Percentiles rank a stretch among this genome's conserved stretches.
Conservation (phyloP, 2,329 filamentous ascomycete genomes). For the Xylariales sp. region DNA sequence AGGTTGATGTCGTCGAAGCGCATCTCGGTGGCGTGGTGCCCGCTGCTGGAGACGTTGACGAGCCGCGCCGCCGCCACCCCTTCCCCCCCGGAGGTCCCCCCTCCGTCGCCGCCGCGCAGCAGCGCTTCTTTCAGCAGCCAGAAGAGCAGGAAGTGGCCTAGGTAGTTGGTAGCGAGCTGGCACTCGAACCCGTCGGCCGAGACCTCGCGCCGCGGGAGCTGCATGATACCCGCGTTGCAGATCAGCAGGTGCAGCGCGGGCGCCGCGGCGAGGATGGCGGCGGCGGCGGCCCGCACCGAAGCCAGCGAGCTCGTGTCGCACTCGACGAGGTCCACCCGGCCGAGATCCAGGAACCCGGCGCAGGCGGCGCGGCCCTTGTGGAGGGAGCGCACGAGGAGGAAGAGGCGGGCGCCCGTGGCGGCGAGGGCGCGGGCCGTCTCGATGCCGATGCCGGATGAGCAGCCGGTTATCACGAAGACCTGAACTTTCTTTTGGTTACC, state of each 20-base stretch:
- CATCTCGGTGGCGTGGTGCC: conserved; percentile 28
- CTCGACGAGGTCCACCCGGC: conserved; percentile 11
- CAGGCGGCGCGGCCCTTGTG: conserved; percentile 11
- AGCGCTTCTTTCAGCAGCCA: conserved; percentile 10
- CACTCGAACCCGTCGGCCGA: conserved; percentile 16
- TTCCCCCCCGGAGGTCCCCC: too few species aligned
- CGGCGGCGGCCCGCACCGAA: conserved; percentile 9
- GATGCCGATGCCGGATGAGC: conserved; percentile 11
- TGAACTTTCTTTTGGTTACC: too few species aligned
- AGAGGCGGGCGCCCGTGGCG: conserved; percentile 11
- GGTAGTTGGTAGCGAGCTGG: conserved; percentile 14
- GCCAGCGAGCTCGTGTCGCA: conserved; percentile 12
- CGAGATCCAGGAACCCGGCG: conserved; percentile 6
- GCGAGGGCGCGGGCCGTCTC: conserved; percentile 11
- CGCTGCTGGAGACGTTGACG: conserved; percentile 35
- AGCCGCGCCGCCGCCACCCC: conserved; percentile 30
- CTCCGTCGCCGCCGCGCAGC: too few species aligned
- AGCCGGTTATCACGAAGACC: conserved; percentile 15
- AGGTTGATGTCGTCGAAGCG: conserved; percentile 35
- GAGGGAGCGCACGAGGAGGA: conserved; percentile 10
- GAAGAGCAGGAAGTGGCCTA: conserved; percentile 14
- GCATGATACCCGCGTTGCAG: conserved; percentile 22
- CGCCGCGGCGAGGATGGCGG: conserved; percentile 10
- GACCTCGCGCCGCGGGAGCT: conserved; percentile 19
- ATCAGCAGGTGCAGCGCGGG: conserved; percentile 12